These are phyloP conservation scores for Nitzschia sp. DNA, from an alignment of 108 stramenopile species.

Conservation along the genomic window DNA sequence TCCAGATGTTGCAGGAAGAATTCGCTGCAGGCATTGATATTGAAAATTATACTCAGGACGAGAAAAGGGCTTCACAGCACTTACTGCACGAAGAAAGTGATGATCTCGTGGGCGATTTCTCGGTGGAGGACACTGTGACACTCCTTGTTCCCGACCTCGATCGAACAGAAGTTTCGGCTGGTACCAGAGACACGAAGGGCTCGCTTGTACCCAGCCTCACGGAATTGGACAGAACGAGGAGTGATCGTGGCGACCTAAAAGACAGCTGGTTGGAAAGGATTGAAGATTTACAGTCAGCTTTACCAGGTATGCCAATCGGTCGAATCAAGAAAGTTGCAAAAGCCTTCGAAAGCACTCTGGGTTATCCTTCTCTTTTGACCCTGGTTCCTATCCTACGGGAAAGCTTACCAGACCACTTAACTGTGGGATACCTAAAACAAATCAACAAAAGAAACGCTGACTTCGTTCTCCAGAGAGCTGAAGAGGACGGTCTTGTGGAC, in stretches of 20 bases:
- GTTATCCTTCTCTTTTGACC: constrained; percentile 70
- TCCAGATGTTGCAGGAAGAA: constrained; percentile 48
- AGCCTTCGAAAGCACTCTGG: constrained; percentile 58
- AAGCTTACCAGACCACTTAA: constrained; percentile 74
- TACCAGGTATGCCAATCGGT: constrained; percentile 66
- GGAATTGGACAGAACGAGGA: neutral
- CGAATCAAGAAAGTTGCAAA: constrained; percentile 58
- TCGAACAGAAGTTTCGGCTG: neutral
- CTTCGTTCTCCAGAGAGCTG: constrained; percentile 63
- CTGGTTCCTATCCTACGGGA: constrained; percentile 73
- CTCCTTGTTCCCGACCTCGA: neutral
- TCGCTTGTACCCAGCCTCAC: neutral
- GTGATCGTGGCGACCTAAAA: too few species aligned
- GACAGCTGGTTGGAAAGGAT: neutral
- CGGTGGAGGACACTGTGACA: constrained; percentile 12
- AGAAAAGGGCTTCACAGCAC: neutral
- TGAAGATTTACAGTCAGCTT: constrained; percentile 47
- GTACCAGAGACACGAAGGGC: neutral
- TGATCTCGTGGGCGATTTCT: constrained; percentile 3
- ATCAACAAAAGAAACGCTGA: constrained; percentile 64
- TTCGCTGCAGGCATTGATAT: constrained; percentile 14
- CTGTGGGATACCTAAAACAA: constrained; percentile 50
- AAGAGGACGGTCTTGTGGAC: constrained; percentile 65
- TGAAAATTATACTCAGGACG: constrained; percentile 1
- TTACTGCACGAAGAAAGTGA: neutral